Conservation (phyloP, 192 early-diverging fungal species). For the Podochytrium sp. region DNA sequence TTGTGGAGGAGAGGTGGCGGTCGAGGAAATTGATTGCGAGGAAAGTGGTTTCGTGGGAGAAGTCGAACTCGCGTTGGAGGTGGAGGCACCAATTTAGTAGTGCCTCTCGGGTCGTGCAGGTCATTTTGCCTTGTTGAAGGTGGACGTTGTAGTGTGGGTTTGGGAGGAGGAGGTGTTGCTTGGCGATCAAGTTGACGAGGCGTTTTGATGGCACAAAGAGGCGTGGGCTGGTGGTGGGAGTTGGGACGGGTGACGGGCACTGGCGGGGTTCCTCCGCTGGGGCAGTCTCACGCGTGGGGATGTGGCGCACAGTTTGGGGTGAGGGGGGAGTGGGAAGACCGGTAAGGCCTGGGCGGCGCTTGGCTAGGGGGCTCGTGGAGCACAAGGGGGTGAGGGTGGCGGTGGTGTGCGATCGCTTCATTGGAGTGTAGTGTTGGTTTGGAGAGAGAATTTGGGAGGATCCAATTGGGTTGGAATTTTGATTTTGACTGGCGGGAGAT, state of each 20-base stretch:
- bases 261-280: neutral
- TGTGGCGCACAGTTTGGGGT: neutral
- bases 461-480: no score
- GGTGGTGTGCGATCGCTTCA: no score
- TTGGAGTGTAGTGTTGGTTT: no score
- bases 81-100: neutral
- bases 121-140: constrained; percentile 16
- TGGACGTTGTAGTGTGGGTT: neutral
- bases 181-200: constrained; percentile 6
- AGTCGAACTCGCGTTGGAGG: constrained; percentile 17
- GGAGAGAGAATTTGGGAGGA: no score
- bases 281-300: neutral
- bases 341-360: neutral
- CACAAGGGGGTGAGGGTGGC: no score
- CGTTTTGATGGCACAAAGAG: constrained; percentile 1
- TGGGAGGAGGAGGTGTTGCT: constrained; percentile 6
- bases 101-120: neutral
- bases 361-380: no score
- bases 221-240: neutral
- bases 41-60: constrained; percentile 11
- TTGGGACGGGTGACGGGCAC: neutral
- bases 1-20: constrained; percentile 4
- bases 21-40: constrained; percentile 20
- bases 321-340: neutral
- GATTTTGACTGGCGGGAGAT: no score